Conservation (phyloP, 108 stramenopile species). For the Stephanodiscus triporus region DNA sequence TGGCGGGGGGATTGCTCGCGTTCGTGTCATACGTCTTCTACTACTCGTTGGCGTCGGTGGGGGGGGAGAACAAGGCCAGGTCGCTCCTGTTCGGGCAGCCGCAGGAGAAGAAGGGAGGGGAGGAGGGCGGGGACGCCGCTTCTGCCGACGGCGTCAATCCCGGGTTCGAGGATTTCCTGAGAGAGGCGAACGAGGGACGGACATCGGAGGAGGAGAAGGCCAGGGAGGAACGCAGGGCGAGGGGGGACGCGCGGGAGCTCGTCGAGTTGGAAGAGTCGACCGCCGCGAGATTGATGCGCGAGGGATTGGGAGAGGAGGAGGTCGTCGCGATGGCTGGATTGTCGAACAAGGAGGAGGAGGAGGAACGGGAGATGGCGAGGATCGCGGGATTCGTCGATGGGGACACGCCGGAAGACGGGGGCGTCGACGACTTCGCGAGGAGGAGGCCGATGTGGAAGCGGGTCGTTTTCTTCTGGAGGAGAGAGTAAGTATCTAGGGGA, state of each 20-base stretch:
- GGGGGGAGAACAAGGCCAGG: conserved; percentile 40
- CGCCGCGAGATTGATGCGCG: conserved; percentile 20
- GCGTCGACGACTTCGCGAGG: not conserved
- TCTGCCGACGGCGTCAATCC: conserved; percentile 34
- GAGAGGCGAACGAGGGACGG: conserved; percentile 46
- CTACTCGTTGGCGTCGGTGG: conserved; percentile 51
- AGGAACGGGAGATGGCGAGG: conserved; percentile 42
- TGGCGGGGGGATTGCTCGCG: conserved; percentile 46
- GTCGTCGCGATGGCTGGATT: conserved; percentile 22
- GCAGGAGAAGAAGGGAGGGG: too few species aligned
- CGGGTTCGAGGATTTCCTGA: conserved; percentile 41
- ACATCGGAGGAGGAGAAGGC: conserved; percentile 14
- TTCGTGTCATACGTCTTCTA: conserved; percentile 54
- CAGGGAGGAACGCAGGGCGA: conserved; percentile 22
- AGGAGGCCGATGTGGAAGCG: conserved; percentile 45
- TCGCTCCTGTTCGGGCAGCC: conserved; percentile 23
- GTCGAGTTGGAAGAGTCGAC: conserved; percentile 41
- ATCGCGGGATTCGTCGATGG: conserved; percentile 38
- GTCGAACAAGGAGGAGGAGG: conserved; percentile 37
- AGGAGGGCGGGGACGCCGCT: not conserved
- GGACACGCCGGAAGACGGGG: not conserved
- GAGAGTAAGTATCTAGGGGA: conserved; percentile 30
- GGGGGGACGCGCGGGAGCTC: conserved; percentile 41
- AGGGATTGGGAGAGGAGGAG: conserved; percentile 15
- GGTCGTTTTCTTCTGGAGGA: conserved; percentile 59